Conservation (phyloP, 352 stramenopile genomes). For the Globisporangium carolinianum region DNA sequence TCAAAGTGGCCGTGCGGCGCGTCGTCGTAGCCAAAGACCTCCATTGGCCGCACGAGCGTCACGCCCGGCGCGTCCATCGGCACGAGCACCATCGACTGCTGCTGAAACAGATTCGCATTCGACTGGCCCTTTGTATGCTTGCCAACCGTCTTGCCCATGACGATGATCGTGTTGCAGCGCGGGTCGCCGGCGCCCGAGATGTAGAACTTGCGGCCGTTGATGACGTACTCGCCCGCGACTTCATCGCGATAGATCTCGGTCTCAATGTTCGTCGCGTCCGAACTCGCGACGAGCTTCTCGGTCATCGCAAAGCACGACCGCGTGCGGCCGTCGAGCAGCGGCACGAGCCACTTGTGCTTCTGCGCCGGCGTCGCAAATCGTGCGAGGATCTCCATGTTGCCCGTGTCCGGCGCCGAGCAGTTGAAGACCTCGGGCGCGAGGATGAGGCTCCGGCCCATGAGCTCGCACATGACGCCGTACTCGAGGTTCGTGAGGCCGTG, state of each 20-base stretch:
- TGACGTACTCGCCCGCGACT: slow-evolving; percentile 79
- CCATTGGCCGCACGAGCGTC: slow-evolving; percentile 81
- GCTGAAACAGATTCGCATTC: slow-evolving; percentile 40
- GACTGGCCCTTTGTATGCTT: slow-evolving; percentile 14
- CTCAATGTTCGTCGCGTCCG: slow-evolving; percentile 95
- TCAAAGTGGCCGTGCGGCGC: slow-evolving; percentile 93
- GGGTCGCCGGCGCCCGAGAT: slow-evolving; percentile 94
- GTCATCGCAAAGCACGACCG: slow-evolving; percentile 97
- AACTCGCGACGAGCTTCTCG: slow-evolving; percentile 92
- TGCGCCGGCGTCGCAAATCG: slow-evolving; percentile 89
- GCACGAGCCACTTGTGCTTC: slow-evolving; percentile 90
- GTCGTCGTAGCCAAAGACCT: slow-evolving; percentile 97
- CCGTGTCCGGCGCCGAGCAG: slow-evolving; percentile 94
- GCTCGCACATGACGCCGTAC: slow-evolving; percentile 95
- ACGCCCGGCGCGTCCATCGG: slow-evolving; percentile 89
- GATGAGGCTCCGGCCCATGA: slow-evolving; percentile 89
- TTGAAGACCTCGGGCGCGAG: slow-evolving; percentile 95
- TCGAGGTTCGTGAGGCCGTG: slow-evolving; percentile 84
- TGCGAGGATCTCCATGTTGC: slow-evolving; percentile 98
- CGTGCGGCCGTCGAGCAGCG: slow-evolving; percentile 90
- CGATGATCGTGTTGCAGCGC: slow-evolving; percentile 88
- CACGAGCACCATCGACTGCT: slow-evolving; percentile 90
- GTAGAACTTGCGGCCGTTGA: slow-evolving; percentile 96
- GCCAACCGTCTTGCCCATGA: slow-evolving; percentile 72
- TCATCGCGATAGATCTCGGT: slow-evolving; percentile 70